phyloP scores from a whole-genome alignment of 495 filamentous ascomycete species.

The Pyronema omphalodes region DNA sequence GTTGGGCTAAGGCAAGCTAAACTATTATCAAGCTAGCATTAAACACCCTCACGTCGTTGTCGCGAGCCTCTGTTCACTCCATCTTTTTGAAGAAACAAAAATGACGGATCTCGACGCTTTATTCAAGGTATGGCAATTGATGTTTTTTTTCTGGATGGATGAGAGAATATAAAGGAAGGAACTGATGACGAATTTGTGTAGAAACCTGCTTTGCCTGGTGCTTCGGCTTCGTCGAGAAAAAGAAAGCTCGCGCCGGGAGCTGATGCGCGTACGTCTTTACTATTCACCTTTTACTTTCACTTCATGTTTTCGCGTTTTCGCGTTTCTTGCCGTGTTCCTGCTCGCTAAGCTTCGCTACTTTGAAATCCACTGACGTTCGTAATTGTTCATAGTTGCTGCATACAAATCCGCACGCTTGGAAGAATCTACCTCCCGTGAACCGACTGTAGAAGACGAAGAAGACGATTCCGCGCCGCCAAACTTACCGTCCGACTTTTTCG shows the following conservation, averaged over 20 bases:
- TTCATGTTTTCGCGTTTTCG: too few species aligned
- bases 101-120: constrained; percentile 71
- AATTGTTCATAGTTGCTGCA: constrained; percentile 31
- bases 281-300: background rate
- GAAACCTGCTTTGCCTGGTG: constrained; percentile 33
- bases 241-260: constrained; percentile 55
- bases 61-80: too few species aligned
- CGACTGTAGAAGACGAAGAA: constrained; percentile 44
- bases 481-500: constrained; percentile 42
- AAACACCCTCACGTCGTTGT: too few species aligned
- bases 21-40: too few species aligned
- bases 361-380: constrained; percentile 1
- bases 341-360: background rate
- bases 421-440: constrained; percentile 42
- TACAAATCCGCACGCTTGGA: constrained; percentile 68
- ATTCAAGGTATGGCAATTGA: constrained; percentile 45
- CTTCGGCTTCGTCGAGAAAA: constrained; percentile 33
- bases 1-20: too few species aligned
- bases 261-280: constrained; percentile 44
- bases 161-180: constrained; percentile 5
- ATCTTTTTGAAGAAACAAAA: constrained; percentile 8
- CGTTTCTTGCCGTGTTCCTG: background rate
- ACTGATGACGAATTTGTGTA: constrained; percentile 23
- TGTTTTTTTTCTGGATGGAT: too few species aligned
- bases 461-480: constrained; percentile 36